Evolutionary conservation across 352 stramenopile species (phyloP).

Genomic region (Globisporangium rhizosaccharum): DNA sequence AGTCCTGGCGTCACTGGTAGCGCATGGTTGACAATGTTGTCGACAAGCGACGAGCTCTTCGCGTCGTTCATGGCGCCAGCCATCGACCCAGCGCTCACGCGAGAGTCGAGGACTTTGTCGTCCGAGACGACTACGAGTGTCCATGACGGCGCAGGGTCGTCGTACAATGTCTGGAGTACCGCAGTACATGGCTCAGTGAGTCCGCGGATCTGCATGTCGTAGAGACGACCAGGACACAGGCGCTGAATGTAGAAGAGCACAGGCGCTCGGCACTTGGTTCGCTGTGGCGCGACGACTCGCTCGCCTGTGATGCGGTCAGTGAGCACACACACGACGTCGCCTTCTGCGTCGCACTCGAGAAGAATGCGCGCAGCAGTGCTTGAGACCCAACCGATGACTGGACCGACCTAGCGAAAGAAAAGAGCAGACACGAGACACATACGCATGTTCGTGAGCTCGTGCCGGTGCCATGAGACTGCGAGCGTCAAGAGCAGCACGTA

Average conservation of each 20-base stretch:
- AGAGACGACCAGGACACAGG: conserved; percentile 26
- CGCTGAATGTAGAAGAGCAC: conserved; percentile 24
- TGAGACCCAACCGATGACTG: conserved; percentile 36
- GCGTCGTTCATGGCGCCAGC: background rate
- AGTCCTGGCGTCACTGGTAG: conserved; percentile 18
- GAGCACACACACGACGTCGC: conserved; percentile 27
- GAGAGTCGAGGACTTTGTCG: conserved; percentile 6
- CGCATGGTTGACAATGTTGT: conserved; percentile 24
- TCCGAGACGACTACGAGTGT: conserved; percentile 11
- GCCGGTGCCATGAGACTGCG: too few species aligned
- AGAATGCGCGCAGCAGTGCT: conserved; percentile 25
- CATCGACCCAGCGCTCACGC: conserved; percentile 1
- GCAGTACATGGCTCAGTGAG: background rate
- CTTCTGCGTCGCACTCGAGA: conserved; percentile 35
- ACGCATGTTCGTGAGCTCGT: background rate
- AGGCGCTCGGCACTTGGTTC: conserved; percentile 15
- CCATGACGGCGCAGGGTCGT: conserved; percentile 7
- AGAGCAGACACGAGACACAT: background rate
- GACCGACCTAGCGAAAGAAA: conserved; percentile 23
- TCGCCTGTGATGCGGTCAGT: conserved; percentile 29
- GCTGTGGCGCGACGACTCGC: conserved; percentile 4
- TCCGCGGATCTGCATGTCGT: conserved; percentile 38
- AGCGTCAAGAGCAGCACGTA: conserved; percentile 2
- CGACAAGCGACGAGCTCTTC: conserved; percentile 13
- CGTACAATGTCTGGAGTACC: conserved; percentile 9